phyloP scores from a whole-genome alignment of 768 basidiomycete genomes.

The Rhizopogon sp. region DNA sequence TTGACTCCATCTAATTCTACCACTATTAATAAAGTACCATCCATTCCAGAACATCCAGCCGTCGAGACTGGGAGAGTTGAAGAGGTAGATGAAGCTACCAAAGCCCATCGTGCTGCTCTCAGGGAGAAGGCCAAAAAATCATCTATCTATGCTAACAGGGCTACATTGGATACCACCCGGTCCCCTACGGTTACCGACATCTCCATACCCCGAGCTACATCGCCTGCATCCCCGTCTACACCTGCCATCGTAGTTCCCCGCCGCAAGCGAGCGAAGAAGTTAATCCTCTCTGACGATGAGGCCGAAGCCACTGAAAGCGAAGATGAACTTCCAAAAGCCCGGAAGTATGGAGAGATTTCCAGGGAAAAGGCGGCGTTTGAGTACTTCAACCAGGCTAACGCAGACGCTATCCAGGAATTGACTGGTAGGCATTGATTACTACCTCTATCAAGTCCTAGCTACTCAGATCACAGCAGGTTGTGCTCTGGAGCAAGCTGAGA shows the following conservation, averaged over 20 bases:
- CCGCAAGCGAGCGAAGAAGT: conserved; percentile 51
- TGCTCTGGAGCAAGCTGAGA: conserved; percentile 71
- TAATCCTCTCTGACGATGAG: conserved; percentile 68
- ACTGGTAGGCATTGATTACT: conserved; percentile 47
- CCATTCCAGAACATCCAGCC: conserved; percentile 12
- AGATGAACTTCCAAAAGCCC: conserved; percentile 32
- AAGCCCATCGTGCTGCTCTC: conserved; percentile 57
- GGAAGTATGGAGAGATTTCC: conserved; percentile 28
- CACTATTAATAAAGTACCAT: neutral
- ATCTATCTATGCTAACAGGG: conserved; percentile 73
- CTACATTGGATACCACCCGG: conserved; percentile 42
- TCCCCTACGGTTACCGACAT: conserved; percentile 28
- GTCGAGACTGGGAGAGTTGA: conserved; percentile 54
- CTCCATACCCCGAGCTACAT: conserved; percentile 29
- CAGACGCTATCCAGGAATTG: conserved; percentile 66
- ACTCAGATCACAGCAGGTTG: conserved; percentile 49
- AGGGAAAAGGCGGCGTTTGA: conserved; percentile 52
- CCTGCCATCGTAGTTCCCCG: conserved; percentile 36
- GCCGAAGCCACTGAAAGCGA: conserved; percentile 46
- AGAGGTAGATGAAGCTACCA: conserved; percentile 70
- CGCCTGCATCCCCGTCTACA: conserved; percentile 34
- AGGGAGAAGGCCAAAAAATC: conserved; percentile 79
- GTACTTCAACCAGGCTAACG: conserved; percentile 61
- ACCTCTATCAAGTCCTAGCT: neutral
- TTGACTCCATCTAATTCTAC: conserved; percentile 15